These are phyloP conservation scores for Yamadazyma atlantica DNA, from an alignment of 1,139 yeast species.

Conservation along the genomic window DNA sequence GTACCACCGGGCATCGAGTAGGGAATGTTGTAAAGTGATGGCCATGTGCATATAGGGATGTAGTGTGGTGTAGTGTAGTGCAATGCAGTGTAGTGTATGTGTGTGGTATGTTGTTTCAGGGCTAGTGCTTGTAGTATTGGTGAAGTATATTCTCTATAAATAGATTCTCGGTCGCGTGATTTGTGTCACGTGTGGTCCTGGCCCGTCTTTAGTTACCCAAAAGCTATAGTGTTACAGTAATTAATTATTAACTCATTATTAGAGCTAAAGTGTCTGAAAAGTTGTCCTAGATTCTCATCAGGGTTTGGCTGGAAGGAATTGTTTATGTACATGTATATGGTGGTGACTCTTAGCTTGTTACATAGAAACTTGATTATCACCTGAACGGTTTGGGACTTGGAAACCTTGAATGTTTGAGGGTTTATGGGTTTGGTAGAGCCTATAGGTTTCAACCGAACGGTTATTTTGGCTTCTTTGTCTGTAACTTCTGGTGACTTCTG, in stretches of 20 bases:
- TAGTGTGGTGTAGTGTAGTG: too few species aligned
- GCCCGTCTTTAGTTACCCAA: constrained; percentile 36
- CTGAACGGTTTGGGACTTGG: constrained; percentile 36
- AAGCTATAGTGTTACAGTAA: constrained; percentile 58
- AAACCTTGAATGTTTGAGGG: constrained; percentile 51
- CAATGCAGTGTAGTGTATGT: too few species aligned
- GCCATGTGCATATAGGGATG: too few species aligned
- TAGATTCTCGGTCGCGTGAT: too few species aligned
- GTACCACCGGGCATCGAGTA: too few species aligned
- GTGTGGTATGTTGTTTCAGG: too few species aligned
- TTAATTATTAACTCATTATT: constrained; percentile 53
- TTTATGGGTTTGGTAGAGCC: constrained; percentile 54
- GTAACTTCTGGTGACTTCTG: too few species aligned
- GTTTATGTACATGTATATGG: constrained; percentile 46
- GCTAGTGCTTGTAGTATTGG: too few species aligned
- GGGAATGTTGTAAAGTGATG: too few species aligned
- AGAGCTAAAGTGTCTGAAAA: constrained; percentile 43
- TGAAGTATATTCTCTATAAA: too few species aligned
- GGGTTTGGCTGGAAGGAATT: constrained; percentile 63
- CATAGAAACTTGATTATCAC: constrained; percentile 46
- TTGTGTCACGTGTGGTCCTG: neutral
- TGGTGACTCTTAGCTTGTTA: constrained; percentile 34
- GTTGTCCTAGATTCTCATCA: constrained; percentile 53
- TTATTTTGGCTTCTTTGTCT: constrained; percentile 24
- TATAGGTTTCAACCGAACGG: constrained; percentile 55